A percentile compares a stretch with the other conserved stretches of the same genome.
Conservation (phyloP, 805 yeast genomes). For the Metschnikowia dekortorum region DNA sequence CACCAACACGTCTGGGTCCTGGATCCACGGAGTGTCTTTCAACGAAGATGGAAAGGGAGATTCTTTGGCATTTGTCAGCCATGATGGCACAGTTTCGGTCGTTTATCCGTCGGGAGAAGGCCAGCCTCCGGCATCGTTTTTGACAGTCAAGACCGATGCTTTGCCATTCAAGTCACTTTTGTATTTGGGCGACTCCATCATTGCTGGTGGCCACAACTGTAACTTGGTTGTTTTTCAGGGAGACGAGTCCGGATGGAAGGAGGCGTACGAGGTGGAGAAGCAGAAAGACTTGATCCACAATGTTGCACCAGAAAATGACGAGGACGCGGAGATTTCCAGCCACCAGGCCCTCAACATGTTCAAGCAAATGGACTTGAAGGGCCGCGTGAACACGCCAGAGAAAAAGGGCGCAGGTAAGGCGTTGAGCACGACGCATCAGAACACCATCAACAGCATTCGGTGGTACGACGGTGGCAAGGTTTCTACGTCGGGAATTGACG, state of each 20-base stretch:
- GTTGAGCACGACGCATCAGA: slow-evolving; percentile 81
- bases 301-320: slow-evolving; percentile 38
- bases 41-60: slow-evolving; percentile 62
- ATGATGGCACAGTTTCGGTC: slow-evolving; percentile 79
- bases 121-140: slow-evolving; percentile 56
- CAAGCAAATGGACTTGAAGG: slow-evolving; percentile 92
- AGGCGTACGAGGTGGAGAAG: slow-evolving; percentile 51
- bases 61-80: slow-evolving; percentile 74
- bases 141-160: slow-evolving; percentile 57
- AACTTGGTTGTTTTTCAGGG: slow-evolving; percentile 86
- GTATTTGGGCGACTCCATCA: slow-evolving; percentile 61
- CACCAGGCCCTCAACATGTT: slow-evolving; percentile 89
- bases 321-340: slow-evolving; percentile 56
- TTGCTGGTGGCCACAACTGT: slow-evolving; percentile 91
- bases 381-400: slow-evolving; percentile 51
- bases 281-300: slow-evolving; percentile 44
- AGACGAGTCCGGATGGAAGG: slow-evolving; percentile 58
- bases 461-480: slow-evolving; percentile 43
- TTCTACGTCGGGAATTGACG: slow-evolving; percentile 81
- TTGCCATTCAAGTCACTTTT: slow-evolving; percentile 78
- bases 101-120: slow-evolving; percentile 72
- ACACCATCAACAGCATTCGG: slow-evolving; percentile 71
- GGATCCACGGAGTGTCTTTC: slow-evolving; percentile 90
- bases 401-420: slow-evolving; percentile 30
- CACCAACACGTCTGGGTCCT: slow-evolving; percentile 65